Evolutionary conservation across 164 flowering plant genomes (phyloP), one percentile per base, ranked within the genome.

Genomic region (Paratinospora sagittata): DNA sequence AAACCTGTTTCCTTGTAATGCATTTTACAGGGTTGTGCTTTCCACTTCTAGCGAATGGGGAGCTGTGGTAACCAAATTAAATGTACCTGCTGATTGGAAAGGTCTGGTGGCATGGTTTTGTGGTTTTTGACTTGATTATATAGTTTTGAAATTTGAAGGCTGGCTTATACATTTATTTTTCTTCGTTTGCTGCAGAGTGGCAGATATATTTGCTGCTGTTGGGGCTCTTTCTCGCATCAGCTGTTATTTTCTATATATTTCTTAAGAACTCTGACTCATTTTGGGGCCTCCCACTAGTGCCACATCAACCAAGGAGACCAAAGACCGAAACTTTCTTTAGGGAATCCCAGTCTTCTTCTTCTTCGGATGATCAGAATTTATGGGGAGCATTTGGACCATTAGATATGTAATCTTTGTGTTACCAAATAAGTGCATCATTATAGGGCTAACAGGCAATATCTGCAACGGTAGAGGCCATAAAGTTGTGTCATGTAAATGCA

Each of bases 11-110:
- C 16, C 6, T 64, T 33, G 27, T 66, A n/a, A 66, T 73, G 57
- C 23, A 37, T 27, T 70, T 72, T 43, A 73, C 85, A 95, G 99
- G 85, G 88, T 90, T 72, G 78, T 89, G 57, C 87, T 95, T 52
- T 81, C 97, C 27, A 82, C 89, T 74, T 87, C 99, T 26, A 78
- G 37, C 27, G 86, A 89, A 79, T 95, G 96, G 97, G 99, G 97
- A 66, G 83, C 85, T 16, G 75, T 82, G 77, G 89, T 88, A 66
- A 95, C 99, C 2, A 92, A 85, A 75, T 81, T 91, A 62, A 83
- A 63, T 77, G 95, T 90, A 67, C 91, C 94, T 23, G 87, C 85
- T 60, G 97, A 95, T 69, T 95, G 97, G 99, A 95, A 95, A 92
- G 97, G 97, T 92, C 34, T 66, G 63, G 71, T 78, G 27, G 61